Evolutionary conservation across 108 stramenopile species (phyloP), one percentile per base, ranked within the genome.

Genomic region (Cyclostephanos invisitatus): DNA sequence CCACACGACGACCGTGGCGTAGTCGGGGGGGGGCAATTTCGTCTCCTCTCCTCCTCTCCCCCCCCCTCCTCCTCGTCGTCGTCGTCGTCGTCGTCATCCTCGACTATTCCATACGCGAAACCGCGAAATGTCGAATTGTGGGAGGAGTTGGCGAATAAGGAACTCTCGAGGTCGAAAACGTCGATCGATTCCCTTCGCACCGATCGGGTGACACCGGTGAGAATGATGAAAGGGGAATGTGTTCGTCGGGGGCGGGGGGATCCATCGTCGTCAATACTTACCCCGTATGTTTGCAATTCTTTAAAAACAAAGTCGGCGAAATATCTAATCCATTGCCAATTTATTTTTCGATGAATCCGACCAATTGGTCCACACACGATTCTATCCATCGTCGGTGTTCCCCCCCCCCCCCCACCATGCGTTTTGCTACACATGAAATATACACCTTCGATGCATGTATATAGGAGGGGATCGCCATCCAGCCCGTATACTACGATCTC

Each of bases 401-500:
- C 32, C 32, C 32, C 32, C 32, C 32, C 32, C 32, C 32, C 32
- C 32, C 32, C 32, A 3, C 32, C 32, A n/a, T n/a, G n/a, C n/a
- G n/a, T n/a, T n/a, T n/a, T n/a, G n/a, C n/a, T n/a, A n/a, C n/a
- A n/a, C n/a, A n/a, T n/a, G n/a, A n/a, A n/a, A n/a, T n/a, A n/a
- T n/a, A 32, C 4, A 4, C 32, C 4, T 4, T 32, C 32, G 32
- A 32, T 32, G 32, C 32, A 32, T 32, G 4, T 61, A 53, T 61
- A 20, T 36, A 76, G 75, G 75, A 99, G 73, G 96, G 93, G 0
- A 89, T 99, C 54, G 80, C 67, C 15, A 81, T 99, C 22, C 97
- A 97, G 80, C 98, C 98, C 1, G 85, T 98, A 25, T 99, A 99
- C 70, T 95, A 85, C 58, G 83, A 97, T 79, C 59, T 94, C 32